Evolutionary conservation across 805 yeast species (phyloP).

Genomic region (Myxozyma neotropica): DNA sequence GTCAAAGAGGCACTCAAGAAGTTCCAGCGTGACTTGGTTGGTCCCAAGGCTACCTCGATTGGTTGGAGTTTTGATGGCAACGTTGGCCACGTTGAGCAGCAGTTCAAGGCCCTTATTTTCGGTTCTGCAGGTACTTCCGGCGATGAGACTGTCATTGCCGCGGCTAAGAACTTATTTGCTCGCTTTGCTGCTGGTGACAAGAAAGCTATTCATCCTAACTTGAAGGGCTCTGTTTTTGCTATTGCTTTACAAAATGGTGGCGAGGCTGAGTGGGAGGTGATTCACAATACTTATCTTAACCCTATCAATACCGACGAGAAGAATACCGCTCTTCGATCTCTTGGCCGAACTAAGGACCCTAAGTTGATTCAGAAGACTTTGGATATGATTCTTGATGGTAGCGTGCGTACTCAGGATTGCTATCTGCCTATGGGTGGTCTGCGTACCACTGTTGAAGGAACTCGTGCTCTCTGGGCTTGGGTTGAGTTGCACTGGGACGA

Average conservation of each 20-base stretch:
- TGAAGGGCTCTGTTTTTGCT: slow-evolving; percentile 65
- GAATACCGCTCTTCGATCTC: slow-evolving; percentile 64
- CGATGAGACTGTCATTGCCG: slow-evolving; percentile 42
- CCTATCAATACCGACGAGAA: slow-evolving; percentile 69
- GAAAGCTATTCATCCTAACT: slow-evolving; percentile 71
- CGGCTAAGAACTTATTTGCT: slow-evolving; percentile 50
- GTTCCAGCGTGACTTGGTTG: slow-evolving; percentile 57
- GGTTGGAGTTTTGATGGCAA: slow-evolving; percentile 72
- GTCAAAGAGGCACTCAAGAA: slow-evolving; percentile 47
- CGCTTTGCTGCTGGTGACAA: slow-evolving; percentile 63
- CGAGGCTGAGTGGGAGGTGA: slow-evolving; percentile 60
- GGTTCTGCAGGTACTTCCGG: slow-evolving; percentile 42
- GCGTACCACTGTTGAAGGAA: slow-evolving; percentile 63
- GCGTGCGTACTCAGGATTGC: slow-evolving; percentile 67
- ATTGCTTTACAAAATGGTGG: slow-evolving; percentile 70
- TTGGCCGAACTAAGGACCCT: slow-evolving; percentile 64
- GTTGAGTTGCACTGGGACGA: slow-evolving; percentile 68
- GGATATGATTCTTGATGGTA: slow-evolving; percentile 58
- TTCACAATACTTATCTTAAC: slow-evolving; percentile 60
- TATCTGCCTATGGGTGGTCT: slow-evolving; percentile 77
- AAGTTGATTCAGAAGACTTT: slow-evolving; percentile 59
- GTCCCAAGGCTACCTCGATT: slow-evolving; percentile 54
- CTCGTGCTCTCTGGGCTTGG: slow-evolving; percentile 76
- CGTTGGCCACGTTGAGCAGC: slow-evolving; percentile 57
- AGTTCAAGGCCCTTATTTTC: slow-evolving; percentile 63